phyloP scores from a whole-genome alignment of 495 filamentous ascomycete genomes.

The Neurospora tetraspora region DNA sequence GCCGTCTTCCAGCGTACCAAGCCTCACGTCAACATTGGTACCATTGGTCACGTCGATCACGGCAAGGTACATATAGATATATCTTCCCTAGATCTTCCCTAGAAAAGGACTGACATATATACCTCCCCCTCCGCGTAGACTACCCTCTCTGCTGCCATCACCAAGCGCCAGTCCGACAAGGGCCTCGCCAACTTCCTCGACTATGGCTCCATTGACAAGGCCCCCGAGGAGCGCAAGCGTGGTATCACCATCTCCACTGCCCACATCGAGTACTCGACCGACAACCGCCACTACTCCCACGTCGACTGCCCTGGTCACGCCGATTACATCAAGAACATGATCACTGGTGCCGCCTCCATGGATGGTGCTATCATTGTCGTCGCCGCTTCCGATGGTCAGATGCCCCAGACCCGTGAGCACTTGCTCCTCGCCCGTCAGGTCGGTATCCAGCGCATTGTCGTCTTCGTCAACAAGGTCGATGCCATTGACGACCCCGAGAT shows the following conservation, averaged over 20 bases:
- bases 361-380: slow-evolving; percentile 98
- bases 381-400: slow-evolving; percentile 96
- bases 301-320: slow-evolving; percentile 99
- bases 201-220: slow-evolving; percentile 97
- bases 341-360: slow-evolving; percentile 95
- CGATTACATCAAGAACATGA: slow-evolving; percentile 99
- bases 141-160: slow-evolving; percentile 95
- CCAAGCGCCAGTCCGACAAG: slow-evolving; percentile 90
- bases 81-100: background rate
- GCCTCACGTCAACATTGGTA: slow-evolving; percentile 98
- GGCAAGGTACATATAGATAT: slow-evolving; percentile 62
- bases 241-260: slow-evolving; percentile 98
- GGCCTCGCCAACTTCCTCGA: slow-evolving; percentile 89
- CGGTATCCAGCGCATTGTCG: slow-evolving; percentile 93
- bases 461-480: slow-evolving; percentile 99
- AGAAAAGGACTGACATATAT: slow-evolving; percentile 5
- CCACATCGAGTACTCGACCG: slow-evolving; percentile 95
- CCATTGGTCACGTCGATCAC: slow-evolving; percentile 99
- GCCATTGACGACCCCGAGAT: slow-evolving; percentile 94
- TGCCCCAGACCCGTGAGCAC: slow-evolving; percentile 99
- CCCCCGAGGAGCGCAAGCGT: slow-evolving; percentile 97
- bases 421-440: slow-evolving; percentile 95
- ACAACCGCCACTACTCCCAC: slow-evolving; percentile 90
- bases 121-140: slow-evolving; percentile 52
- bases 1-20: slow-evolving; percentile 76